These are phyloP conservation scores for Astrocystis sublimbata DNA, from an alignment of 495 filamentous ascomycete species.

Conservation along the genomic window DNA sequence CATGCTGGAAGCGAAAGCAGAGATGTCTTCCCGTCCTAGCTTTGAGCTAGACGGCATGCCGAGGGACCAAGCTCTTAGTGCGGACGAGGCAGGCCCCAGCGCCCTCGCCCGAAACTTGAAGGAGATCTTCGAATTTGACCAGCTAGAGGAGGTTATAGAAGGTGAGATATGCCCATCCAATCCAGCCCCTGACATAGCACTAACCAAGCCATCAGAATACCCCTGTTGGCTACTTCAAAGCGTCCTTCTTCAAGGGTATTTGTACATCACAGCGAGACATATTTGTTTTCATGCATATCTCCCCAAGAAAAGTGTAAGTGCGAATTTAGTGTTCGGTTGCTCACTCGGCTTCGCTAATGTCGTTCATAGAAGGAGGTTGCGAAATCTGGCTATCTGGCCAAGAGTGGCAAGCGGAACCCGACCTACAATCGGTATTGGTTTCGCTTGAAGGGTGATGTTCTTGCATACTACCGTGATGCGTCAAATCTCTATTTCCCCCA, in stretches of 20 bases:
- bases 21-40: constrained; percentile 57
- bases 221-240: constrained; percentile 93
- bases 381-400: constrained; percentile 87
- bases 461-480: constrained; percentile 87
- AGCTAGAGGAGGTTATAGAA: constrained; percentile 80
- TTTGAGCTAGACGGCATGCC: constrained; percentile 51
- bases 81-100: constrained; percentile 41
- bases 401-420: constrained; percentile 86
- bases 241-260: constrained; percentile 88
- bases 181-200: not conserved
- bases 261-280: constrained; percentile 93
- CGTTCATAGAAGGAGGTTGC: constrained; percentile 62
- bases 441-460: constrained; percentile 87
- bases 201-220: constrained; percentile 63
- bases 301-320: constrained; percentile 78
- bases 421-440: constrained; percentile 96
- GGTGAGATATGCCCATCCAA: constrained; percentile 44
- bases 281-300: constrained; percentile 98
- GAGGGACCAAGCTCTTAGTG: constrained; percentile 36
- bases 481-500: constrained; percentile 88
- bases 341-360: constrained; percentile 28
- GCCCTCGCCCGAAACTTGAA: constrained; percentile 68
- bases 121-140: constrained; percentile 87
- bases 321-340: not conserved
- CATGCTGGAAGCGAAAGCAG: constrained; percentile 78